Evolutionary conservation across 257 asterid genomes (phyloP).

Genomic region (Solanum acaule): DNA sequence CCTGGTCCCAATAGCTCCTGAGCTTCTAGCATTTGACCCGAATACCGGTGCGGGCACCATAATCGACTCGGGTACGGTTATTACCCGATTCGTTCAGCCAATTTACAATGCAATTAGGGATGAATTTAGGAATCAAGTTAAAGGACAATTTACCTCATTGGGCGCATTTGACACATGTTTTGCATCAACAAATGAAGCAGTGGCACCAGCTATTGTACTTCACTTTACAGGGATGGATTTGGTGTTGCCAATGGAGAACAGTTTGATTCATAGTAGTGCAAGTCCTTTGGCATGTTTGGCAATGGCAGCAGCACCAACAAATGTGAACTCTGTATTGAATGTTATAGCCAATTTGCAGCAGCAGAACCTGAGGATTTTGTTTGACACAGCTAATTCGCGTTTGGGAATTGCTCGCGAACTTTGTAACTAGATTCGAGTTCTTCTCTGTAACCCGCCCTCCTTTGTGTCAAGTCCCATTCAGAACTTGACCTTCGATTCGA

Average conservation of each 20-base stretch:
- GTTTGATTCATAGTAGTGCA: slow-evolving; percentile 72
- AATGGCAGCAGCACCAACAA: slow-evolving; percentile 69
- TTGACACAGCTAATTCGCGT: slow-evolving; percentile 54
- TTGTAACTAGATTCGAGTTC: slow-evolving; percentile 40
- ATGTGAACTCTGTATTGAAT: slow-evolving; percentile 60
- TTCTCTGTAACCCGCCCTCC: background rate
- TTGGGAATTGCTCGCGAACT: slow-evolving; percentile 76
- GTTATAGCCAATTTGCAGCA: slow-evolving; percentile 90
- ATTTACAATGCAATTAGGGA: slow-evolving; percentile 45
- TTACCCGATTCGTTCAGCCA: slow-evolving; percentile 66
- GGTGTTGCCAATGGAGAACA: slow-evolving; percentile 69
- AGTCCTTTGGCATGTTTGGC: slow-evolving; percentile 78
- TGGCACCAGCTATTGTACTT: slow-evolving; percentile 44
- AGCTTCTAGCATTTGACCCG: slow-evolving; percentile 52
- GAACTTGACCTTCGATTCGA: background rate
- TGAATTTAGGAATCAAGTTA: slow-evolving; percentile 56
- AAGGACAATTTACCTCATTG: slow-evolving; percentile 49
- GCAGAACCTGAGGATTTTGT: slow-evolving; percentile 74
- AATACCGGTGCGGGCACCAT: slow-evolving; percentile 76
- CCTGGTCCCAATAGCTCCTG: slow-evolving; percentile 45
- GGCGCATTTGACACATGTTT: slow-evolving; percentile 91
- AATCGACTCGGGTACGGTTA: slow-evolving; percentile 89
- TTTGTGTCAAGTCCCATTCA: background rate
- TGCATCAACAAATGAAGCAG: slow-evolving; percentile 41
- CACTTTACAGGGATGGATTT: slow-evolving; percentile 60